Evolutionary conservation across 202 grass and related monocot genomes (phyloP).

Genomic region (Bolboschoenoplectus hybrid): DNA sequence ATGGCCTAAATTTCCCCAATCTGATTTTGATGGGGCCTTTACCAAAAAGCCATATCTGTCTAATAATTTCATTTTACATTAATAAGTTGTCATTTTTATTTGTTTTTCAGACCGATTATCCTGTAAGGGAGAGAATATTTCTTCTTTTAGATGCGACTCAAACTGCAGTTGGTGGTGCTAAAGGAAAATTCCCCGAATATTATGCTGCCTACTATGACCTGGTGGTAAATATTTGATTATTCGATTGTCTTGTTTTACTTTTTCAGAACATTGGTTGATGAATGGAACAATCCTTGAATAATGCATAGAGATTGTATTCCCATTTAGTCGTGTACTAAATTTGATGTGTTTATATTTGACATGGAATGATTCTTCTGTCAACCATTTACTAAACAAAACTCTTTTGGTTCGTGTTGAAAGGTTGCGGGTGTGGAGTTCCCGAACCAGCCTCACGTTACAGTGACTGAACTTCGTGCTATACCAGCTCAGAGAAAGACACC

Average conservation of each 20-base stretch:
- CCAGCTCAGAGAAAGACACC: constrained; percentile 47
- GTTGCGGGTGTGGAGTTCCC: constrained; percentile 77
- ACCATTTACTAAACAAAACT: not conserved
- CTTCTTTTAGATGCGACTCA: constrained; percentile 93
- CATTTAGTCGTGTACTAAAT: not conserved
- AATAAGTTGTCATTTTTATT: not conserved
- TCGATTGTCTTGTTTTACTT: not conserved
- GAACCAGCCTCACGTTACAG: constrained; percentile 53
- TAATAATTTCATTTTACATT: not conserved
- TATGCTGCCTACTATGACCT: constrained; percentile 92
- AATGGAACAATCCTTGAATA: not conserved
- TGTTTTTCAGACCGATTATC: constrained; percentile 75
- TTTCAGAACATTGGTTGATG: not conserved
- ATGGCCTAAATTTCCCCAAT: not conserved
- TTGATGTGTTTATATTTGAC: not conserved
- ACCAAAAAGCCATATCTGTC: constrained; percentile 20
- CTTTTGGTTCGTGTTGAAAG: constrained; percentile 45
- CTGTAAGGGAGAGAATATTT: constrained; percentile 94
- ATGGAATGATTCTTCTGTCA: not conserved
- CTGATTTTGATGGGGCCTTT: constrained; percentile 6
- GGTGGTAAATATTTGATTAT: constrained; percentile 68
- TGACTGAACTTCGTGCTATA: constrained; percentile 51
- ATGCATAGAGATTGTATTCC: not conserved
- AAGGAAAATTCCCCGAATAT: constrained; percentile 89
- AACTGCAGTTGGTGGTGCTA: constrained; percentile 85